Evolutionary conservation across 495 filamentous ascomycete species (phyloP).

Genomic region (Penicillium simplicissimum): DNA sequence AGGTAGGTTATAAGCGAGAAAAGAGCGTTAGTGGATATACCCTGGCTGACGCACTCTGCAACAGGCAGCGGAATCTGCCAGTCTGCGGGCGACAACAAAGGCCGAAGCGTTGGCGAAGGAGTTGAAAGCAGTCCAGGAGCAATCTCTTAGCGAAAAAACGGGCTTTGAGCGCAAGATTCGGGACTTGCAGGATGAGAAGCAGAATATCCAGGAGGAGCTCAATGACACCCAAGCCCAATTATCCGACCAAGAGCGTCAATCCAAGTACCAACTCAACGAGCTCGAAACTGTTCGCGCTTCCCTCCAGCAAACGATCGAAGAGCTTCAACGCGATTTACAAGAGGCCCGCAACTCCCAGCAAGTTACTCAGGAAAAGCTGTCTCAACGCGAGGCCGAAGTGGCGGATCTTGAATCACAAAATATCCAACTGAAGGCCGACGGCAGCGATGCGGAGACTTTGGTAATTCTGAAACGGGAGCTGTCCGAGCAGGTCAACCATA

Average conservation of each 20-base stretch:
- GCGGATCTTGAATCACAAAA: conserved; percentile 80
- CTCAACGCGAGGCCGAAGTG: conserved; percentile 66
- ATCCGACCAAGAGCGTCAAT: conserved; percentile 68
- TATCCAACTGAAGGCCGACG: conserved; percentile 76
- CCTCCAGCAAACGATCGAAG: conserved; percentile 65
- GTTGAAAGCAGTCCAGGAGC: conserved; percentile 67
- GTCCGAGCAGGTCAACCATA: conserved; percentile 84
- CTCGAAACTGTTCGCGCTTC: conserved; percentile 68
- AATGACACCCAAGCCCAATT: conserved; percentile 73
- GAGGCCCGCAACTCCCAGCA: conserved; percentile 62
- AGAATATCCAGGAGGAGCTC: conserved; percentile 70
- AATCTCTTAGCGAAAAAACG: conserved; percentile 63
- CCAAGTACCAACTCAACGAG: conserved; percentile 68
- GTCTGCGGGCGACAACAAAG: conserved; percentile 65
- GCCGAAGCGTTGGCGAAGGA: conserved; percentile 71
- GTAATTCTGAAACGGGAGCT: conserved; percentile 82
- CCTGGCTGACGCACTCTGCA: conserved; percentile 14
- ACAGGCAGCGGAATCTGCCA: conserved; percentile 66
- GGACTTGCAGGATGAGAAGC: conserved; percentile 69
- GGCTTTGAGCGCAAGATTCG: conserved; percentile 72
- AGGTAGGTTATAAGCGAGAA: conserved; percentile 45
- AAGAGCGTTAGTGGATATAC: no score
- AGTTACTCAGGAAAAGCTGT: conserved; percentile 63
- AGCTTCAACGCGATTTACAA: conserved; percentile 69
- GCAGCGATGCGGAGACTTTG: conserved; percentile 80